Percentiles rank a stretch among this genome's conserved stretches.
Evolutionary conservation across 2,329 filamentous ascomycete genomes (phyloP).

Genomic region (Microcera coccophila): DNA sequence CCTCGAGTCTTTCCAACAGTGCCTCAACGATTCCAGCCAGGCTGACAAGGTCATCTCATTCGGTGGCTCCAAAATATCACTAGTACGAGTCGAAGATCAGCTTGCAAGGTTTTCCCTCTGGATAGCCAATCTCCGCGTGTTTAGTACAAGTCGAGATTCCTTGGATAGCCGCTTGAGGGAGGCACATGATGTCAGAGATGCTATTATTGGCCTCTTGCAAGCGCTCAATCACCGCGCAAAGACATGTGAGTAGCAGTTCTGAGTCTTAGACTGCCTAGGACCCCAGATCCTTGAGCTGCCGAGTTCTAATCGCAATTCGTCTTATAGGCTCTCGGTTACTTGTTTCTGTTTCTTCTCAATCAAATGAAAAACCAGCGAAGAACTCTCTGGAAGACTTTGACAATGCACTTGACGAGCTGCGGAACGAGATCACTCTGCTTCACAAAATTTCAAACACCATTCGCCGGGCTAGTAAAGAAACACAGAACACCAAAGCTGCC

Average conservation of each 20-base stretch:
- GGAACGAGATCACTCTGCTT: constrained; percentile 2
- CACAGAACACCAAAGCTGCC: constrained; percentile 5
- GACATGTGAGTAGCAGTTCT: constrained; percentile 5
- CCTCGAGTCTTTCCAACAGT: constrained; percentile 7
- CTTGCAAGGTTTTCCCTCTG: constrained; percentile 17
- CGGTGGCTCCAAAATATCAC: constrained; percentile 3
- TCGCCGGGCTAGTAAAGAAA: constrained; percentile 11
- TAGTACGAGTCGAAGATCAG: constrained; percentile 16
- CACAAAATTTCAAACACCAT: constrained; percentile 11
- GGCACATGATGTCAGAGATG: constrained; percentile 8
- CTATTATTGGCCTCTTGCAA: constrained; percentile 13
- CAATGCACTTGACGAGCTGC: not conserved
- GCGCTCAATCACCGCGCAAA: constrained; percentile 5
- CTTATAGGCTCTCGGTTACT: too few relatives aligned
- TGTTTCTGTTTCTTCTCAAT: not conserved
- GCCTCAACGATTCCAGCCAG: constrained; percentile 1
- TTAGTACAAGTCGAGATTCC: constrained; percentile 4
- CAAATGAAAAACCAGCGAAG: not conserved
- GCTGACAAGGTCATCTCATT: too few relatives aligned
- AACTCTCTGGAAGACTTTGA: not conserved
- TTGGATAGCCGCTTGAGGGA: constrained; percentile 16
- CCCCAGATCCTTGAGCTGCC: too few relatives aligned
- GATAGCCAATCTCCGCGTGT: constrained; percentile 11
- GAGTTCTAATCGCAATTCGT: too few relatives aligned
- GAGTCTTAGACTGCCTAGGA: too few relatives aligned